Evolutionary conservation across 345 rosid species (phyloP).

Genomic region (Psidium friedrichsthalianum): DNA sequence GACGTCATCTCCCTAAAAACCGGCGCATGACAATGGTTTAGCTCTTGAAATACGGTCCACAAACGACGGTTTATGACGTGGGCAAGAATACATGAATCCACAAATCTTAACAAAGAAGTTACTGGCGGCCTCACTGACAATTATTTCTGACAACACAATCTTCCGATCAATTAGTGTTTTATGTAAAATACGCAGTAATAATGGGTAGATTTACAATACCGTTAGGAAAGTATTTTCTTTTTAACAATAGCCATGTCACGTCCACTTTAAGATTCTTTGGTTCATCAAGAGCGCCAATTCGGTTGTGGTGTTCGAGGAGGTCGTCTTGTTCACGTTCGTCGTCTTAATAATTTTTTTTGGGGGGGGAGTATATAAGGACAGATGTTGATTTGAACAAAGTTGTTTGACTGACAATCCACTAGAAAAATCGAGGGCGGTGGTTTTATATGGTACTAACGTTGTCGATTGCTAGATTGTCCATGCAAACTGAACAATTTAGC

Average conservation of each 20-base stretch:
- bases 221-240: no score
- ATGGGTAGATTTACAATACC: no score
- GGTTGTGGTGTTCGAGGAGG: background rate
- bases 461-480: background rate
- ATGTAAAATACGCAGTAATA: rapidly evolving
- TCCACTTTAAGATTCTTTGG: background rate
- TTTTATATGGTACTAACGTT: background rate
- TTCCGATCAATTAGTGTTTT: no score
- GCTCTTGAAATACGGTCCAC: no score
- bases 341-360: background rate
- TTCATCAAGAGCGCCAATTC: background rate
- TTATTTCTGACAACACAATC: no score
- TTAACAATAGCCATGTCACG: background rate
- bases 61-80: no score
- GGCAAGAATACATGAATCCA: background rate
- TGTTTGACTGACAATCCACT: background rate
- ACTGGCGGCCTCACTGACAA: no score
- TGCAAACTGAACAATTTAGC: background rate
- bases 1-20: background rate
- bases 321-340: background rate
- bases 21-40: background rate
- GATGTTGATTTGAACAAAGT: background rate
- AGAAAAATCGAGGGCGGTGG: background rate
- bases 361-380: background rate
- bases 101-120: background rate